Conservation (phyloP, 257 asterid species). For the Solanum chiquidenum region DNA sequence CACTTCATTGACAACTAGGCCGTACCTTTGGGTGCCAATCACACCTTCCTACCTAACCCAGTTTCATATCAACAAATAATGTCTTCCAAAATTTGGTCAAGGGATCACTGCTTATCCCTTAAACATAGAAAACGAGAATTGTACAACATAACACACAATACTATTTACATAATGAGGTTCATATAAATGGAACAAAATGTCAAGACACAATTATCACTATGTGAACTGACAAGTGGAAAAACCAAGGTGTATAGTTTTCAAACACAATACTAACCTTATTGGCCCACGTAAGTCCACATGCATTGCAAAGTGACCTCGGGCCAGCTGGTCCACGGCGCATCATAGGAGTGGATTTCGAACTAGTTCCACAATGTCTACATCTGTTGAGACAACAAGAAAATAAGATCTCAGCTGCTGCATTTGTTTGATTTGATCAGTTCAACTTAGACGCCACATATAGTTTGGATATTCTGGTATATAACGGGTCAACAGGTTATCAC, state of each 20-base stretch:
- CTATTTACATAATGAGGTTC: not conserved
- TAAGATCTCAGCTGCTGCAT: not conserved
- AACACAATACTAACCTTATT: constrained; percentile 42
- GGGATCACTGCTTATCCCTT: not conserved
- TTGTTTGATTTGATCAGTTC: not conserved
- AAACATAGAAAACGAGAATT: not conserved
- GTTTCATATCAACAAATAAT: not conserved
- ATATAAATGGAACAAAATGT: not conserved
- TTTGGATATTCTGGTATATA: not conserved
- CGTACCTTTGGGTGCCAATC: not conserved
- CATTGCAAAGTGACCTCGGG: constrained; percentile 82
- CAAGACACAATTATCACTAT: not conserved
- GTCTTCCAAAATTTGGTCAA: not conserved
- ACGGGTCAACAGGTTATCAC: not conserved
- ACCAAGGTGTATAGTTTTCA: not conserved
- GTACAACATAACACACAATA: not conserved
- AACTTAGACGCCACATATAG: not conserved
- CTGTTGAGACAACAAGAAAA: constrained; percentile 13
- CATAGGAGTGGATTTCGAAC: constrained; percentile 67
- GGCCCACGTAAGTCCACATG: constrained; percentile 90
- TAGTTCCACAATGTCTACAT: constrained; percentile 70
- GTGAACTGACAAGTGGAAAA: not conserved
- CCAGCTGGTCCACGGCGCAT: constrained; percentile 89
- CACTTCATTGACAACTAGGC: not conserved
- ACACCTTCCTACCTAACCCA: not conserved